These are phyloP conservation scores for Dicorynia guianensis DNA, from an alignment of 306 rosid genomes.

Conservation along the genomic window DNA sequence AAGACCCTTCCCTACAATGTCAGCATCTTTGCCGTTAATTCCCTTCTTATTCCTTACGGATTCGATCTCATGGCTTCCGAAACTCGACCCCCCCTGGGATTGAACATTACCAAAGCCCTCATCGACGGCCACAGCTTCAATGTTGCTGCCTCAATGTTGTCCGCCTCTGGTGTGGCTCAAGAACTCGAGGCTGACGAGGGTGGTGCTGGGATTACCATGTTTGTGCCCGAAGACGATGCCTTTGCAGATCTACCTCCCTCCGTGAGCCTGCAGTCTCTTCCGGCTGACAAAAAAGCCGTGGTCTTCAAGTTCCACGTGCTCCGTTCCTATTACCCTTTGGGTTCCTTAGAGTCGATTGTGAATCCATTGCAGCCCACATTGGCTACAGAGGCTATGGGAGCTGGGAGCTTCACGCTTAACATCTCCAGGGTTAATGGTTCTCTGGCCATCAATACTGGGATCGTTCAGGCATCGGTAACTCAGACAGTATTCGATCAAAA, in stretches of 20 bases:
- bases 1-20: slow-evolving; percentile 89
- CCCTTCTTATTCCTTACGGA: slow-evolving; percentile 79
- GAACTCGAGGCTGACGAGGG: slow-evolving; percentile 95
- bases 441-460: slow-evolving; percentile 81
- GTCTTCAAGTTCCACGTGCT: slow-evolving; percentile 85
- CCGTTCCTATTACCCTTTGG: slow-evolving; percentile 89
- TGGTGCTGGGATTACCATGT: slow-evolving; percentile 93
- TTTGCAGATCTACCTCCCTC: slow-evolving; percentile 74
- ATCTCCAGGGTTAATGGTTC: slow-evolving; percentile 82
- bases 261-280: slow-evolving; percentile 70
- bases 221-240: slow-evolving; percentile 81
- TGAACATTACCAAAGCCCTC: slow-evolving; percentile 79
- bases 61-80: slow-evolving; percentile 94
- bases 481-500: slow-evolving; percentile 94
- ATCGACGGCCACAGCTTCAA: slow-evolving; percentile 89
- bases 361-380: slow-evolving; percentile 97
- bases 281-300: slow-evolving; percentile 85
- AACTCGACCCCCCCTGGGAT: slow-evolving; percentile 68
- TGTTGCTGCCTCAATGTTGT: slow-evolving; percentile 86
- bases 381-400: slow-evolving; percentile 92
- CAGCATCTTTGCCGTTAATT: slow-evolving; percentile 71
- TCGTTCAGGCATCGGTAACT: slow-evolving; percentile 75
- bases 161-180: slow-evolving; percentile 85
- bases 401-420: slow-evolving; percentile 86
- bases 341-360: slow-evolving; percentile 82